Conservation (phyloP, 192 early-diverging fungal genomes). For the Umbelopsis vinacea region DNA sequence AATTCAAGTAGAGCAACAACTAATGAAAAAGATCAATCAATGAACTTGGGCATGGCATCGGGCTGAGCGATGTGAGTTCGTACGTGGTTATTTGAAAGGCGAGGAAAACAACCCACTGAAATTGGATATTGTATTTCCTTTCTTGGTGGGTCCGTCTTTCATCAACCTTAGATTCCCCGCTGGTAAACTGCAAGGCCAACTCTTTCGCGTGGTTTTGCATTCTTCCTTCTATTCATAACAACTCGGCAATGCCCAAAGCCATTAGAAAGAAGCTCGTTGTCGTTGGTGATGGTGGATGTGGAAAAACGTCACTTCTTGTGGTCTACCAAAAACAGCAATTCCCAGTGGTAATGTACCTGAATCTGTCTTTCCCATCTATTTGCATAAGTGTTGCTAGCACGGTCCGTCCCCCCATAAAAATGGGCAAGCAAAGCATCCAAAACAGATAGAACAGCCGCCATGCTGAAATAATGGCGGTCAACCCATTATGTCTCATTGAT, state of each 20-base stretch:
- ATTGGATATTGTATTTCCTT: conserved; percentile 20
- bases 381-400: not conserved
- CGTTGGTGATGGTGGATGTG: conserved; percentile 82
- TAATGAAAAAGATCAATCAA: no score
- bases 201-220: conserved; percentile 2
- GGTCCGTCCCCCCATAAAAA: no score
- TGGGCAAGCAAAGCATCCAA: no score
- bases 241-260: conserved; percentile 3
- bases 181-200: not conserved
- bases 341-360: conserved; percentile 68
- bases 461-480: no score
- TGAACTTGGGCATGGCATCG: no score
- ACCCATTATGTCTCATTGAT: not conserved
- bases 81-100: no score
- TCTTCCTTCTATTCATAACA: conserved; percentile 1
- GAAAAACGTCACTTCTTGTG: conserved; percentile 78
- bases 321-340: conserved; percentile 74
- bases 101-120: conserved; percentile 6
- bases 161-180: conserved; percentile 6
- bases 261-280: conserved; percentile 72
- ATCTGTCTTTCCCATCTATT: not conserved
- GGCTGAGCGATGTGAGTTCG: no score
- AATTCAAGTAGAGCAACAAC: no score
- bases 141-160: not conserved
- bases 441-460: no score